Evolutionary conservation across 139 green algal species (phyloP), one percentile per base, ranked within the genome.

Genomic region (Asterochloris erici): DNA sequence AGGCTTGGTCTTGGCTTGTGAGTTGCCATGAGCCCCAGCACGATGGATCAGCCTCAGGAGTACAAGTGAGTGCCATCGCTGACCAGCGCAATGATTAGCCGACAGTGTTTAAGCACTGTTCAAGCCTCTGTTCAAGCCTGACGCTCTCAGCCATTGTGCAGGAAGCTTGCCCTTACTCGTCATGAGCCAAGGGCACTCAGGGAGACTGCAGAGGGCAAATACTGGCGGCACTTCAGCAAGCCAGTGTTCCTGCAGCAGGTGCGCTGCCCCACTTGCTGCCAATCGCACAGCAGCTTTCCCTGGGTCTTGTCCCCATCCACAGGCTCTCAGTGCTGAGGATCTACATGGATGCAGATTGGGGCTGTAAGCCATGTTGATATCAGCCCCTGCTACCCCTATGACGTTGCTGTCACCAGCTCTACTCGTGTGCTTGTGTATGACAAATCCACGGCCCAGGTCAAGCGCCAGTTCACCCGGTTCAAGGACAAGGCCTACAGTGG

Each of bases 401-500:
- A 97, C 69, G 91, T 95, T 84, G 94, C 95, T 69, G 85, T 96
- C 73, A 98, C 94, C 4, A 91, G 86, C 14, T 94, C 91, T 6
- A 98, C 94, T 24, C 78, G 93, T 85, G 94, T 98, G 29, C 84
- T 94, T 0, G 63, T 97, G 12, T 98, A 96, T 81, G 84, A 95
- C 83, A 86, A 86, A 14, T 66, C 83, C 0, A 92, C 84, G 0
- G 77, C 79, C 15, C 68, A 86, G 14, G 74, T 91, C 9, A 81
- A 85, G 24, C 88, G 90, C 54, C 94, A 90, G 12, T 89, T 98
- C 68, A 87, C 82, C 9, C 89, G 94, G 21, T 98, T 98, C 85
- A 94, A 96, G 80, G 96, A 98, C 84, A 92, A 87, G 9, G 96
- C 96, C 13, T 98, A 98, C 87, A 86, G 84, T 9, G 96, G 93